phyloP scores from a whole-genome alignment of 306 rosid genomes.

The Dryas drummondii region DNA sequence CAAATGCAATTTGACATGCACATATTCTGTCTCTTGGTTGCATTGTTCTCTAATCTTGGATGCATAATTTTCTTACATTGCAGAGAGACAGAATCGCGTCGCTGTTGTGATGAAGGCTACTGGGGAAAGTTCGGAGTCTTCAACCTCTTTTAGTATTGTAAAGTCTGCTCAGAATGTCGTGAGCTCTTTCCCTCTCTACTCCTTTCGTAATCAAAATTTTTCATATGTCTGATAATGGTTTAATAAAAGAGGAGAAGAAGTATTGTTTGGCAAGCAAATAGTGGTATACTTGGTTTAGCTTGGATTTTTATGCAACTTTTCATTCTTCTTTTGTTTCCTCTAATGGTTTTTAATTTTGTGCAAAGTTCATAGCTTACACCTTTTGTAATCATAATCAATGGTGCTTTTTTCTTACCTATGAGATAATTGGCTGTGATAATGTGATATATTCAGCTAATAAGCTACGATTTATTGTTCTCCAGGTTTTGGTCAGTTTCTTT shows the following conservation, averaged over 20 bases:
- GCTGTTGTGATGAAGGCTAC: constrained; percentile 61
- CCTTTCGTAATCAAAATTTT: neutral
- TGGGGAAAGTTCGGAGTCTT: constrained; percentile 70
- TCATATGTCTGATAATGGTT: neutral
- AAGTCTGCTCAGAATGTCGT: constrained; percentile 75
- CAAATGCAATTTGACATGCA: neutral
- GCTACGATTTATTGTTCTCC: neutral
- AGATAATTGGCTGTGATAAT: neutral
- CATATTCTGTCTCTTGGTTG: neutral
- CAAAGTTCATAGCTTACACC: neutral
- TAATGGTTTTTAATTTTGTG: neutral
- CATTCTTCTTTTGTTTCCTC: neutral
- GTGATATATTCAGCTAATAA: neutral
- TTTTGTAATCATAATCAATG: neutral
- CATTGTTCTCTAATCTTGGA: constrained; percentile 8
- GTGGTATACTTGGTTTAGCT: neutral
- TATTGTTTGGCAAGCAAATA: neutral
- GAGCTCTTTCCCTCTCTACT: constrained; percentile 39
- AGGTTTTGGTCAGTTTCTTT: neutral
- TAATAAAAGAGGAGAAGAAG: neutral
- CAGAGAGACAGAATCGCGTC: constrained; percentile 44
- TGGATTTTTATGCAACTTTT: constrained; percentile 3
- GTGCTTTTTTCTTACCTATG: neutral
- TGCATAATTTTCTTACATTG: constrained; percentile 16
- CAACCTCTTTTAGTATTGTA: constrained; percentile 60